Percentiles rank a stretch among this genome's conserved stretches.
Evolutionary conservation across 805 yeast species (phyloP).

Genomic region (Barnettozyma siamensis): DNA sequence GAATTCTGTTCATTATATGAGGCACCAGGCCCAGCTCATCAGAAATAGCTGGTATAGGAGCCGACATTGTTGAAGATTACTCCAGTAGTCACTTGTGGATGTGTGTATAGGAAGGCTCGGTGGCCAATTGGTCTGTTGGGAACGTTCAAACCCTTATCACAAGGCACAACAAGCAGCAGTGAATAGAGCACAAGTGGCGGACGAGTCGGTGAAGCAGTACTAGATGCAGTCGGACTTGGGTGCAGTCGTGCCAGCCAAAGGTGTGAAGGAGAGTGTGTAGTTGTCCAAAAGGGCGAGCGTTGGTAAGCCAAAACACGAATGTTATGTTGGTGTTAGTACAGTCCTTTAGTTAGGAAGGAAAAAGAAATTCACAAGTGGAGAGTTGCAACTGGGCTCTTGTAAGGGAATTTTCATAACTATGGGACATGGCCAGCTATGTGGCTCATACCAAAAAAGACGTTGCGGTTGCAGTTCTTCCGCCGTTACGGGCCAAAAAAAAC

Average conservation of each 20-base stretch:
- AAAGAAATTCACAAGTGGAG: constrained; percentile 1
- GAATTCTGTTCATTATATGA: constrained; percentile 31
- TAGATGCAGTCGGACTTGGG: too few relatives aligned
- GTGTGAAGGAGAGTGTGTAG: neutral
- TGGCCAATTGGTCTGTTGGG: too few relatives aligned
- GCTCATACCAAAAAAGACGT: constrained; percentile 3
- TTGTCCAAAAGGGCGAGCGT: too few relatives aligned
- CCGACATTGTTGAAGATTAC: constrained; percentile 7
- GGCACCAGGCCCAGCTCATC: constrained; percentile 27
- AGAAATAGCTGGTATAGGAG: neutral
- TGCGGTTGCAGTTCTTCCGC: neutral
- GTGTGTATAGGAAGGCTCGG: too few relatives aligned
- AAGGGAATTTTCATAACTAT: too few relatives aligned
- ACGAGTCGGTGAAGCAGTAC: too few relatives aligned
- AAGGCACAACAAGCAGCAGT: neutral
- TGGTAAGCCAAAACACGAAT: too few relatives aligned
- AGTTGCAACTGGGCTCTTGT: neutral
- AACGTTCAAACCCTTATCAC: constrained; percentile 2
- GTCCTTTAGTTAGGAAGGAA: too few relatives aligned
- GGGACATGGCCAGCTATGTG: neutral
- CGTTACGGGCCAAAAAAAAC: too few relatives aligned
- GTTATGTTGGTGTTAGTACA: too few relatives aligned
- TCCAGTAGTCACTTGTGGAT: too few relatives aligned
- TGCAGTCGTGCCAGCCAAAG: neutral
- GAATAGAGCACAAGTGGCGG: too few relatives aligned